Evolutionary conservation across 257 asterid species (phyloP), one percentile per base, ranked within the genome.

Genomic region (Solanum ossicruentum): DNA sequence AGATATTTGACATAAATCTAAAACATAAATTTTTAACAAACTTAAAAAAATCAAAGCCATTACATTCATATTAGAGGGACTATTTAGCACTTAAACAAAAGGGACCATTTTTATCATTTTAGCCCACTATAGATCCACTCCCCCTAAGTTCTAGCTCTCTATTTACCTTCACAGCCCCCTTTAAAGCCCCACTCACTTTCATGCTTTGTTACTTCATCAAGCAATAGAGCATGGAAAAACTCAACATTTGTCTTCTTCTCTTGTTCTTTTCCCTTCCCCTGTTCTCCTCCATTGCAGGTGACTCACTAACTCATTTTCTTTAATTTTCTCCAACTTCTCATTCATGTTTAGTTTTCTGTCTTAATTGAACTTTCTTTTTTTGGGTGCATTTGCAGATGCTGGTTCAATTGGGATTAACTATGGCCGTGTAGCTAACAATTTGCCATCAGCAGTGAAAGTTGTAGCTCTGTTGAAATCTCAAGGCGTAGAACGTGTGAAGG

Each of bases 321-420:
- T 23, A 12, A 6, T 23, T 63, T 63, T 26, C 0, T 10, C 41
- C 21, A 8, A 73, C 39, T 36, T 36, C 41, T 36, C 41, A 3
- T 5, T 36, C 41, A 69, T 7, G 4, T 7, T 10, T 5, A 26
- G 9, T 0, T 51, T 13, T 21, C 20, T 45, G 5, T 49, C 57
- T 21, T 49, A 0, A 47, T 13, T 73, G 4, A 73, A n/a, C n/a
- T 69, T 3, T 16, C 0, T 70, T 70, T 16, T 67, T 41, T 73
- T n/a, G 0, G 20, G 39, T 21, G 41, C 18, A 73, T 82, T 12
- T 72, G 63, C 89, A 84, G 90, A 87, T 23, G 90, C 85, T 54
- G 95, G 97, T 10, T 86, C 90, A 2, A 87, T 96, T 15, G 99
- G 99, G 3, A 95, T 95, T 11, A 96, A 96, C 92, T 96, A 93